Conservation (phyloP, 306 rosid species). For the Vigna angularis region DNA sequence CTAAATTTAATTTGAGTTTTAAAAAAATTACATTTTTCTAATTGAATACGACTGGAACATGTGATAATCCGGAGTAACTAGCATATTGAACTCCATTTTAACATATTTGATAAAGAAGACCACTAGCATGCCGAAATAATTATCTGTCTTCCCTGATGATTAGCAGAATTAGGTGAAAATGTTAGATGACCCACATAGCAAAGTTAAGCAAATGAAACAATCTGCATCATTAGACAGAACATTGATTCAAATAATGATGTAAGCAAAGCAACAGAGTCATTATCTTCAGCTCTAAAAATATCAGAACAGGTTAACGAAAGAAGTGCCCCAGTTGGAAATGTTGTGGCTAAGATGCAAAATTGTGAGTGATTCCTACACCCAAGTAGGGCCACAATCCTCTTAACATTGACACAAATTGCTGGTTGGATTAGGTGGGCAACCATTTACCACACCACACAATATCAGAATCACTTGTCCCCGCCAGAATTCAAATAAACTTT, state of each 20-base stretch:
- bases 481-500: slow-evolving; percentile 64
- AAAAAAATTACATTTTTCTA: too few relatives aligned
- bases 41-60: too few relatives aligned
- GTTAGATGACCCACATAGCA: neutral
- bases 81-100: too few relatives aligned
- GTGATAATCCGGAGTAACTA: too few relatives aligned
- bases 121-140: neutral
- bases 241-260: neutral
- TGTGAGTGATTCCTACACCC: slow-evolving; percentile 38
- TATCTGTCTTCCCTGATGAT: neutral
- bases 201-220: slow-evolving; percentile 6
- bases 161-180: slow-evolving; percentile 17
- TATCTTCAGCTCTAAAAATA: slow-evolving; percentile 13
- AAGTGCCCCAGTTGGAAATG: slow-evolving; percentile 8
- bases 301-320: slow-evolving; percentile 1
- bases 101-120: neutral
- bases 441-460: slow-evolving; percentile 47
- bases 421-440: slow-evolving; percentile 81
- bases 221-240: neutral
- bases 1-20: too few relatives aligned
- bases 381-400: slow-evolving; percentile 39
- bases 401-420: slow-evolving; percentile 40
- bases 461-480: slow-evolving; percentile 55
- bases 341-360: slow-evolving; percentile 47
- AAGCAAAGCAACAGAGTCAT: neutral